Evolutionary conservation across 148 eudicot species (phyloP), one percentile per base, ranked within the genome.

Genomic region (Rhododendron mucronatum): DNA sequence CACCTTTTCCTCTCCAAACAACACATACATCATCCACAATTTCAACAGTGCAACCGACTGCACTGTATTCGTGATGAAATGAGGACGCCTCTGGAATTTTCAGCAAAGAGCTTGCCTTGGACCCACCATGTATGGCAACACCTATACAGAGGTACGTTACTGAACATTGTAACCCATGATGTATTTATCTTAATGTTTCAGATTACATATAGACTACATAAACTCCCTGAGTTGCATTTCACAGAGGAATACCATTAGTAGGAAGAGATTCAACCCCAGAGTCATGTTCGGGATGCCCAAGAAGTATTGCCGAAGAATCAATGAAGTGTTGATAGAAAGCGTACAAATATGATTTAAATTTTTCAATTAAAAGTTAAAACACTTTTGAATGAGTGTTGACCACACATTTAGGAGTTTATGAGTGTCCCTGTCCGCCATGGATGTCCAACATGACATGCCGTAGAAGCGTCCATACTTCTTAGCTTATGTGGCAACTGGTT

Each of bases 11-110:
- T n/a, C n/a, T n/a, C n/a, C n/a, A n/a, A n/a, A n/a, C n/a, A n/a
- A n/a, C n/a, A n/a, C n/a, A n/a, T 21, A 97, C 98, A 90, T 97
- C 95, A 84, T 95, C 98, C 51, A 97, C 99, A 63, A 94, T 91
- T 87, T 97, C 99, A 85, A 97, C 91, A 6, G 99, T 94, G 88
- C 99, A 97, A 84, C 95, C 95, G 28, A 92, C 92, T 55, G 98
- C 92, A 86, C 86, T 92, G 86, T 97, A 97, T 89, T 97, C 98
- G 67, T 92, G 94, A 84, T 94, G 98, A 69, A 95, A 92, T 76
- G 99, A 92, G 15, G 78, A 87, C 71, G 94, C 93, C 88, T 89
- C 91, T 67, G 93, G 93, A 84, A 94, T 85, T 83, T 89, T 91
- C 57, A 95, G 85, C 88, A 91, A 33, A 51, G 95, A 89, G 88